Conservation (phyloP, 2,329 filamentous ascomycete species). For the Amesomyces nigricolor region DNA sequence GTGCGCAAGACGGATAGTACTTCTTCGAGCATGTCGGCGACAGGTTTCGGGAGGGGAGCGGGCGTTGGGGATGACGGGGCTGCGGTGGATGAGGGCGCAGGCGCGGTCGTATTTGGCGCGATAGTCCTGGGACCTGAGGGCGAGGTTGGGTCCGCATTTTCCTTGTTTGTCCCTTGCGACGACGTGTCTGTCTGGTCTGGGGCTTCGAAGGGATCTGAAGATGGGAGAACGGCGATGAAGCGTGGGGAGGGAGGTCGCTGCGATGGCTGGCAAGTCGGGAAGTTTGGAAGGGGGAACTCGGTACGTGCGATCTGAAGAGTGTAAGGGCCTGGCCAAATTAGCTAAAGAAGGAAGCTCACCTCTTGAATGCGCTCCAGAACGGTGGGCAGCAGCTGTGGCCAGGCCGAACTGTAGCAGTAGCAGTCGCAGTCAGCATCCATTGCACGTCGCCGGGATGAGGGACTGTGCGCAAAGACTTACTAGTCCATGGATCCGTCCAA, state of each 20-base stretch:
- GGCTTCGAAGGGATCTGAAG: conserved; percentile 39
- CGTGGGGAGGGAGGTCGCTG: conserved; percentile 37
- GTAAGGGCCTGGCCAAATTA: conserved; percentile 12
- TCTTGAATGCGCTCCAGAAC: conserved; percentile 64
- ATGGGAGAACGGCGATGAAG: conserved; percentile 41
- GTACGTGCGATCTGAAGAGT: conserved; percentile 61
- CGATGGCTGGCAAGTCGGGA: conserved; percentile 39
- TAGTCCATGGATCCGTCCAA: conserved; percentile 49
- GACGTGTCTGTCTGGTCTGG: conserved; percentile 37
- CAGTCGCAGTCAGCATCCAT: conserved; percentile 7
- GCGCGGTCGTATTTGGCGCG: conserved; percentile 36
- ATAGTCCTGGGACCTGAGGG: conserved; percentile 28
- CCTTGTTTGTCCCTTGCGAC: conserved; percentile 60
- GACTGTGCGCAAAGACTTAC: conserved; percentile 37
- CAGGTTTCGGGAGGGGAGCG: conserved; percentile 55
- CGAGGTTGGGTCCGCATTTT: conserved; percentile 53
- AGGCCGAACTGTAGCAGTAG: conserved; percentile 51
- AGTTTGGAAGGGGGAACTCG: conserved; percentile 68
- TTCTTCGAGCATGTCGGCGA: conserved; percentile 56
- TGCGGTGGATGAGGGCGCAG: conserved; percentile 29
- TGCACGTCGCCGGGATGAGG: not conserved
- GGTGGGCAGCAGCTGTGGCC: conserved; percentile 61
- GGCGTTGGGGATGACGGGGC: conserved; percentile 22
- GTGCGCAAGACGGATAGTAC: conserved; percentile 56
- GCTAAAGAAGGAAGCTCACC: conserved; percentile 32